Base-by-base conservation (phyloP, 805 yeast species). In the Lachancea dasiensis region DNA sequence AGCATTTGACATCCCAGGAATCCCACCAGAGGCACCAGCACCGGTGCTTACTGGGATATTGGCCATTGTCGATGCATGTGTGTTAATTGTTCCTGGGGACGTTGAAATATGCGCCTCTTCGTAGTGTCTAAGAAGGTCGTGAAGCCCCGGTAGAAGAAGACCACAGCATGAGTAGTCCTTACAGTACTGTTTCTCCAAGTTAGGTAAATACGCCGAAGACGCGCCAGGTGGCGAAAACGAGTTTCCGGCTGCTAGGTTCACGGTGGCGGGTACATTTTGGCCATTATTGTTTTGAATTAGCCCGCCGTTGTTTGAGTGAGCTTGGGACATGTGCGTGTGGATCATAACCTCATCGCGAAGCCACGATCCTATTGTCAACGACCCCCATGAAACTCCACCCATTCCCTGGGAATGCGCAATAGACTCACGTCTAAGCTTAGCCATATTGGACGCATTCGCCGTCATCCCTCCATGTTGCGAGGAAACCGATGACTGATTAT, bases 341-440 rank as follows among this genome's bases (percentile, higher is more conserved):
- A 81, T 73, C 77, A 83, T 71, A 14, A 83, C 90, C 55, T 90
- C 98, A 60, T 90, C 97, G 56, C 87, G 83, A 17, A 90, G 68
- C 98, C 98, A 90, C 11, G 92, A 80, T 10, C 97, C 97, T 21
- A 90, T 87, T 19, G 95, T 82, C 40, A 89, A 77, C 3, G 95
- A 87, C 16, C 97, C 97, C 96, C 97, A 90, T 6, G 95, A 81
- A 23, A 90, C 84, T 32, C 97, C 98, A 30, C 97, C 97, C 81
- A 92, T 85, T 8, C 97, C 97, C 58, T 86, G 95, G 2, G 95
- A 82, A 59, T 90, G 97, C 21, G 97, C 96, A 41, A 92, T 78
- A 41, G 89, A 79, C 52, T 90, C 97, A 47, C 97, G 71, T 55
- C 95, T 75, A 46, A 87, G 74, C 46, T 78, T 61, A n/a, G 55